Conservation (phyloP, 306 rosid genomes). For the Lupinus albus region DNA sequence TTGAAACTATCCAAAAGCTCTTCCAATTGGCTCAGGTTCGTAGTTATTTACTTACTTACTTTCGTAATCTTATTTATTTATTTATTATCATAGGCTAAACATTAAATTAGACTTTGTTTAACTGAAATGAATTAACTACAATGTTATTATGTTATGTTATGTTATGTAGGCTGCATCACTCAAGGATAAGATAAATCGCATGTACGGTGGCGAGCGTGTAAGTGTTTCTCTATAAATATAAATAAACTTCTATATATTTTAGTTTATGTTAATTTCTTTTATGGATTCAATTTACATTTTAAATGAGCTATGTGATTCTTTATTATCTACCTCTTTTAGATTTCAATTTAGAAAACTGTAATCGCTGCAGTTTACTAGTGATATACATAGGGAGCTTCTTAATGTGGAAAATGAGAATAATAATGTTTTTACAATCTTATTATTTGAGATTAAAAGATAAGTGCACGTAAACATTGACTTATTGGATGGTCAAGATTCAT, state of each 20-base stretch:
- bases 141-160: constrained; percentile 33
- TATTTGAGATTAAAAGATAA: too few relatives aligned
- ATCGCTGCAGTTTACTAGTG: neutral
- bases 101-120: too few relatives aligned
- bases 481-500: too few relatives aligned
- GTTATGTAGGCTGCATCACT: constrained; percentile 65
- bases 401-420: too few relatives aligned
- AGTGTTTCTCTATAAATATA: constrained; percentile 29
- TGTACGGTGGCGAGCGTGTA: constrained; percentile 73
- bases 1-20: constrained; percentile 66
- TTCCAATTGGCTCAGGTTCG: constrained; percentile 65
- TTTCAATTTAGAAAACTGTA: neutral
- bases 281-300: neutral
- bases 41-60: too few relatives aligned
- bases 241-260: too few relatives aligned
- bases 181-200: constrained; percentile 61
- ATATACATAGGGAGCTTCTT: neutral
- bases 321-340: neutral
- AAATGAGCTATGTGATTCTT: neutral
- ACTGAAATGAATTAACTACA: neutral
- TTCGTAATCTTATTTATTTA: too few relatives aligned
- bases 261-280: neutral
- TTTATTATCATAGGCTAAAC: neutral
- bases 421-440: too few relatives aligned
- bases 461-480: too few relatives aligned